phyloP scores from a whole-genome alignment of 164 flowering plant species.

The Berberis thunbergii region DNA sequence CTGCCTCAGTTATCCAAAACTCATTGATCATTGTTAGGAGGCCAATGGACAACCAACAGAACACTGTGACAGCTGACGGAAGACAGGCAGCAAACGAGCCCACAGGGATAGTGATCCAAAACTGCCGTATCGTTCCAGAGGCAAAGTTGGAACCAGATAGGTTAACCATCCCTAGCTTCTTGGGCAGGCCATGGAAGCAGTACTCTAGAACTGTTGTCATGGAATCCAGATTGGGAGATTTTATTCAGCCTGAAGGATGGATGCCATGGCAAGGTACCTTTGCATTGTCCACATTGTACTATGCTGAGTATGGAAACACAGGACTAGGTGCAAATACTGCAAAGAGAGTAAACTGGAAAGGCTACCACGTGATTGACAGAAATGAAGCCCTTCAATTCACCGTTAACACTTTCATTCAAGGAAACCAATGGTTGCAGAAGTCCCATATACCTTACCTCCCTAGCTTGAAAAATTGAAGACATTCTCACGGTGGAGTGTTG shows the following conservation, averaged over 20 bases:
- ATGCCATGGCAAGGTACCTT: conserved; percentile 33
- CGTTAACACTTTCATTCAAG: conserved; percentile 25
- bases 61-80: conserved; percentile 48
- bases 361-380: conserved; percentile 16
- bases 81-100: conserved; percentile 12
- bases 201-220: conserved; percentile 40
- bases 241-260: conserved; percentile 47
- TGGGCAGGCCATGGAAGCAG: conserved; percentile 60
- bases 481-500: no score
- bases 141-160: conserved; percentile 18
- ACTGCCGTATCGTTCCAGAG: conserved; percentile 46
- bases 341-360: conserved; percentile 37
- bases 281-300: conserved; percentile 30
- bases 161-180: conserved; percentile 23
- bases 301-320: conserved; percentile 39
- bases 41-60: conserved; percentile 36
- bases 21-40: conserved; percentile 32
- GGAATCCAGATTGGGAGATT: conserved; percentile 37
- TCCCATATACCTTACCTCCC: conserved; percentile 19
- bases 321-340: conserved; percentile 33
- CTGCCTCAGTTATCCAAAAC: conserved; percentile 35
- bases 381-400: conserved; percentile 29
- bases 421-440: conserved; percentile 20
- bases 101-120: conserved; percentile 44
- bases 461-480: conserved; percentile 12